Evolutionary conservation across 768 basidiomycete genomes (phyloP), one percentile per base, ranked within the genome.

Genomic region (Hygrocybe punicea): DNA sequence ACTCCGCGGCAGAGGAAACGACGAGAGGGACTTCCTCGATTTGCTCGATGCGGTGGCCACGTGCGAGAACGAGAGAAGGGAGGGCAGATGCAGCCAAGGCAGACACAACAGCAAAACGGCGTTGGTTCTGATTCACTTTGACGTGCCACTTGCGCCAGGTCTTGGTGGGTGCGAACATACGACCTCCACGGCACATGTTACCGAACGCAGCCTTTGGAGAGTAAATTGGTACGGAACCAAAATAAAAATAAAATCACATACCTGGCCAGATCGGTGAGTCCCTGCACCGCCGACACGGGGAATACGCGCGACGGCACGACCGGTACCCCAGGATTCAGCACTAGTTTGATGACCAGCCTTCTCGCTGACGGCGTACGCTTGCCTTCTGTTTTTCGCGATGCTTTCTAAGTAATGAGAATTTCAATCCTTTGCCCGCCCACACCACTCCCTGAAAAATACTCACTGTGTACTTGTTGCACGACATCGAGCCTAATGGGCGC

Each of bases 101-200:
- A 60, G 97, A 98, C 64, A 98, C 96, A 61, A 91, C 86, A 55
- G 97, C 97, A 75, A 93, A 99, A 63, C 97, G 91, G 73, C 91
- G 91, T 78, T 98, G 95, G 84, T 95, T 96, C 82, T 94, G 91
- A 87, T 95, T 95, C 60, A 98, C 91, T 81, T 98, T 99, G 81
- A 98, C 91, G 79, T 99, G 97, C 97, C 97, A 99, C 75, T 87
- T 95, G 78, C 96, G 89, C 96, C 95, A 98, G 71, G 86, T 91
- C 83, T 97, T 98, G 78, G 96, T 98, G 16, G 97, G 97, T 25
- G 96, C 96, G 77, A 99, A 98, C 97, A 99, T 98, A 72, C 97
- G 93, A 81, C 97, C 97, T 71, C 97, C 96, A 76, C 97, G 91
- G 83, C 96, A 98, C 97, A 99, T 98, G 89, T 98, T 98, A 70